Conservation (phyloP, 345 rosid genomes). For the Citrus maxima region DNA sequence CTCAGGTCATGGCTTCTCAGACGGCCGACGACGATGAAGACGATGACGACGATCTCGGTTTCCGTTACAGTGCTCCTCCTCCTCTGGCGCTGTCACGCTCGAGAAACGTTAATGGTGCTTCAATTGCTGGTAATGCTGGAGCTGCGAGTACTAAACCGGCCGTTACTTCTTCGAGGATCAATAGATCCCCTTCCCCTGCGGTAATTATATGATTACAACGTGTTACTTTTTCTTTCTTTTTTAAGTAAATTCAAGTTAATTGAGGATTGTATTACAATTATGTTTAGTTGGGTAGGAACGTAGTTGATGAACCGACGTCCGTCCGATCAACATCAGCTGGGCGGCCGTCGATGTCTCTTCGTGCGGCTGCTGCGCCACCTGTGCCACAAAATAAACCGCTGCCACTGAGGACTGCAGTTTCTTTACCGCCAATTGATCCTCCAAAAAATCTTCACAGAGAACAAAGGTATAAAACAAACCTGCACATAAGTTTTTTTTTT, state of each 20-base stretch:
- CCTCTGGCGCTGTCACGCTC: conserved; percentile 53
- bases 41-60: conserved; percentile 66
- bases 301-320: conserved; percentile 43
- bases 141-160: conserved; percentile 25
- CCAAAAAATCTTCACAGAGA: conserved; percentile 55
- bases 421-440: conserved; percentile 61
- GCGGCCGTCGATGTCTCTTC: conserved; percentile 48
- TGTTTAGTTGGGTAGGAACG: conserved; percentile 50
- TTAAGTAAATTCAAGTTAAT: neutral
- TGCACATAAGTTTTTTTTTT: neutral
- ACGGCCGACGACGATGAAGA: conserved; percentile 81
- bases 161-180: conserved; percentile 37
- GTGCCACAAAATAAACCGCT: conserved; percentile 51
- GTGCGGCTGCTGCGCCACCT: conserved; percentile 46
- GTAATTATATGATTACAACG: conserved; percentile 30
- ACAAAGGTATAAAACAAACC: conserved; percentile 43
- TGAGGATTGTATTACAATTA: neutral
- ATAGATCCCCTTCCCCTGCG: conserved; percentile 91
- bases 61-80: conserved; percentile 86
- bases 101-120: conserved; percentile 32
- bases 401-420: conserved; percentile 55
- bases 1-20: conserved; percentile 99
- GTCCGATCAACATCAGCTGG: conserved; percentile 58
- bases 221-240: conserved; percentile 3
- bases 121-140: conserved; percentile 6